Evolutionary conservation across 768 basidiomycete species (phyloP).

Genomic region (Tylopilus felleus): DNA sequence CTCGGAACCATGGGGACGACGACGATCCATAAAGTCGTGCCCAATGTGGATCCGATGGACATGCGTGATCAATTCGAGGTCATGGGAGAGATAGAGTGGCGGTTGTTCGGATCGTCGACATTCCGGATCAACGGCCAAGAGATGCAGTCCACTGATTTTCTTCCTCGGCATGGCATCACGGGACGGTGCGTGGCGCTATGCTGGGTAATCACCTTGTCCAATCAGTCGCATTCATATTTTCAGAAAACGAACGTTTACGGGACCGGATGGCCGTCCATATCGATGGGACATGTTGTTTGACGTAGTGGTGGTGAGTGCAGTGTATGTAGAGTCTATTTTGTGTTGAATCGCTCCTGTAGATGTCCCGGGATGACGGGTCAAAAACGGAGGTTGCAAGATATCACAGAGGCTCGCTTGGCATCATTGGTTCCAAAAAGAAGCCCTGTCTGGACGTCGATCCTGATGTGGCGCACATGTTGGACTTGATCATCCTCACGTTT

Average conservation of each 20-base stretch:
- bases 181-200: conserved; percentile 11
- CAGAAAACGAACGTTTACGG: conserved; percentile 27
- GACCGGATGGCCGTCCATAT: conserved; percentile 31
- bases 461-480: conserved; percentile 20
- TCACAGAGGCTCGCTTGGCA: conserved; percentile 14
- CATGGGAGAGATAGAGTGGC: conserved; percentile 36
- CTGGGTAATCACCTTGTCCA: too few relatives aligned
- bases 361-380: conserved; percentile 15
- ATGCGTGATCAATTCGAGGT: conserved; percentile 28
- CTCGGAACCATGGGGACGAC: conserved; percentile 10
- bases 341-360: background rate
- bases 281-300: conserved; percentile 26
- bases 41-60: conserved; percentile 14
- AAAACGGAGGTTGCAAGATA: conserved; percentile 15
- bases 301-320: conserved; percentile 9
- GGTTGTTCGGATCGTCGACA: conserved; percentile 20
- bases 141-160: conserved; percentile 21
- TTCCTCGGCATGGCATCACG: conserved; percentile 14
- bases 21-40: conserved; percentile 19
- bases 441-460: conserved; percentile 17
- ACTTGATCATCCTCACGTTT: conserved; percentile 24
- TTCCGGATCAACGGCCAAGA: conserved; percentile 30
- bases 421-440: conserved; percentile 14
- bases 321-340: too few relatives aligned
- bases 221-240: background rate